Conservation (phyloP, 441 rosid species). For the Gossypium gossypioides region DNA sequence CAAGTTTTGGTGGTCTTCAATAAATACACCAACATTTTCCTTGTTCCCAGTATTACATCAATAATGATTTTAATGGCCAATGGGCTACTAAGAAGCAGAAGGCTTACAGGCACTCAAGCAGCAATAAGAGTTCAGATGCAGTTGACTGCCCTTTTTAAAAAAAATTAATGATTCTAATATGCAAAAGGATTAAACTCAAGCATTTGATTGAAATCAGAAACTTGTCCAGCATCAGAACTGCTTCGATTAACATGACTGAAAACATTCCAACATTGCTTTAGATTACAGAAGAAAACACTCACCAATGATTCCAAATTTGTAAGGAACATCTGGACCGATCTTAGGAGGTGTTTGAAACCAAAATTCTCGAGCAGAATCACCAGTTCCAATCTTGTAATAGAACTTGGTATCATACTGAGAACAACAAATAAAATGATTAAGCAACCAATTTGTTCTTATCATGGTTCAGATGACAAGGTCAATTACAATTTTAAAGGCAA, state of each 20-base stretch:
- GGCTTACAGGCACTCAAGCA: neutral
- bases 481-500: neutral
- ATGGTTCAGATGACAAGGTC: neutral
- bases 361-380: conserved; percentile 47
- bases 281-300: conserved; percentile 15
- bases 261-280: neutral
- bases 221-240: neutral
- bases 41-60: neutral
- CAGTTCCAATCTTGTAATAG: conserved; percentile 54
- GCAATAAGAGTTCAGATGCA: neutral
- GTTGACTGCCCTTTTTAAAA: neutral
- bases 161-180: neutral
- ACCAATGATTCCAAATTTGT: conserved; percentile 72
- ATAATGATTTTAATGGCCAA: neutral
- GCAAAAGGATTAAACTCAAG: neutral
- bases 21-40: neutral
- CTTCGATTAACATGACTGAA: too few species aligned
- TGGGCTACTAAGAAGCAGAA: neutral
- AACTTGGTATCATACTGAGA: conserved; percentile 51
- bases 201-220: neutral
- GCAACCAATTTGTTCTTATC: neutral
- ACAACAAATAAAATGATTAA: conserved; percentile 2
- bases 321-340: conserved; percentile 50
- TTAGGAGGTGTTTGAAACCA: conserved; percentile 66
- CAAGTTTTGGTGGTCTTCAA: neutral